Evolutionary conservation across 2,329 filamentous ascomycete genomes (phyloP).

Genomic region (Penicillium palitans): DNA sequence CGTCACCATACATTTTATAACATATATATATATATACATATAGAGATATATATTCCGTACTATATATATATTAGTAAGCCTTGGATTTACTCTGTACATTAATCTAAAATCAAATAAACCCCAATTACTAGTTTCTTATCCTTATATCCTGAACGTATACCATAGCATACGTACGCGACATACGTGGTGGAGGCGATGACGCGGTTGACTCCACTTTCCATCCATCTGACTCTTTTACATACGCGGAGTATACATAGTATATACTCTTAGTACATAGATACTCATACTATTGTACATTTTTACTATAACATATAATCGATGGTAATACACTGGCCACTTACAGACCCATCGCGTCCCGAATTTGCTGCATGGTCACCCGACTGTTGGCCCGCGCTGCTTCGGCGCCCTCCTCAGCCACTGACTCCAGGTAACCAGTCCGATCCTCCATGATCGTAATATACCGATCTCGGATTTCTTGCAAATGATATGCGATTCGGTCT

Average conservation of each 20-base stretch:
- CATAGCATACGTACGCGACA: slow-evolving; percentile 16
- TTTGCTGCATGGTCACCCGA: slow-evolving; percentile 33
- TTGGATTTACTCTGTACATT: too few relatives aligned
- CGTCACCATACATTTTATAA: slow-evolving; percentile 1
- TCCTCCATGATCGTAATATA: slow-evolving; percentile 34
- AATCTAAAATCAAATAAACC: too few relatives aligned
- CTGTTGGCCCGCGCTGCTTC: slow-evolving; percentile 34
- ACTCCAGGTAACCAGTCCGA: slow-evolving; percentile 31
- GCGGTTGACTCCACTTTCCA: slow-evolving; percentile 18
- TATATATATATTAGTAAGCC: too few relatives aligned
- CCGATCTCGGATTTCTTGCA: slow-evolving; percentile 38
- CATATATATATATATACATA: too few relatives aligned
- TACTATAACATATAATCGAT: neutral
- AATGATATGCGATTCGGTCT: slow-evolving; percentile 38
- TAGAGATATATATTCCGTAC: too few relatives aligned
- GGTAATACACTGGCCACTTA: slow-evolving; percentile 13
- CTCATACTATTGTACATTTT: neutral
- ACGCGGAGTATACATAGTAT: neutral
- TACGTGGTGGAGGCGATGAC: slow-evolving; percentile 22
- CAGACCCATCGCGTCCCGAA: slow-evolving; percentile 36
- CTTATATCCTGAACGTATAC: too few relatives aligned
- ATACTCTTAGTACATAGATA: neutral
- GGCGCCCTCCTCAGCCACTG: slow-evolving; percentile 34
- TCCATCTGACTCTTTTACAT: neutral
- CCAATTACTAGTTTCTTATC: too few relatives aligned